phyloP scores from a whole-genome alignment of 208 protist genomes.

The Jaenimonas drosophilae region DNA sequence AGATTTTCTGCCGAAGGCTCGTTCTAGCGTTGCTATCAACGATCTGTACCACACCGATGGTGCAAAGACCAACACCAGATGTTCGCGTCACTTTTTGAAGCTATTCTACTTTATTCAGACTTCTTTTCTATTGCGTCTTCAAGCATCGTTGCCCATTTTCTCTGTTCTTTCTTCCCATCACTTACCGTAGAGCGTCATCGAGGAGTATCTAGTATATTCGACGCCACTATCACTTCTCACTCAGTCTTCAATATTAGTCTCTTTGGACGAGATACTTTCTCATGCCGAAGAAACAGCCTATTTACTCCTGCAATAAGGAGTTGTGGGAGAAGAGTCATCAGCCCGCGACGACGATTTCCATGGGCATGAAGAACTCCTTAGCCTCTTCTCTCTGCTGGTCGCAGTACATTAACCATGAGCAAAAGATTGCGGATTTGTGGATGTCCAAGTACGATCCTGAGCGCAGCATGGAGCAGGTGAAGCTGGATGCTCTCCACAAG shows the following conservation, averaged over 20 bases:
- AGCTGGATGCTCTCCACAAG: constrained; percentile 18
- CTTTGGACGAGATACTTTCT: too few species aligned
- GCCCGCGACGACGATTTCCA: constrained; percentile 46
- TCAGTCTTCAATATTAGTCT: too few species aligned
- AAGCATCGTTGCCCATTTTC: too few species aligned
- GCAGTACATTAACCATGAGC: constrained; percentile 38
- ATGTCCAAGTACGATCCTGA: constrained; percentile 19
- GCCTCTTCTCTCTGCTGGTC: constrained; percentile 40
- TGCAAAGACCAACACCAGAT: too few species aligned
- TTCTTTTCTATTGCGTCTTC: too few species aligned
- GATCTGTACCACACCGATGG: too few species aligned
- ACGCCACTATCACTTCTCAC: too few species aligned
- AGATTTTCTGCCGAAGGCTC: constrained; percentile 10
- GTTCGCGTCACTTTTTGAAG: too few species aligned
- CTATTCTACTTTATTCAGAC: too few species aligned
- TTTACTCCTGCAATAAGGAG: constrained; percentile 43
- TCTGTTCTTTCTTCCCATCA: too few species aligned
- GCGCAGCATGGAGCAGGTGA: constrained; percentile 2
- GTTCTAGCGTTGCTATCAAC: constrained; percentile 1
- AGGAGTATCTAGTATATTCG: too few species aligned
- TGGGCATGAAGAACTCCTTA: constrained; percentile 61
- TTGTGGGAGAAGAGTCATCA: constrained; percentile 36
- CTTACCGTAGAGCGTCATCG: too few species aligned
- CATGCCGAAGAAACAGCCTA: constrained; percentile 26
- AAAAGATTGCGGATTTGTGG: constrained; percentile 28